Evolutionary conservation across 1,284 basidiomycete species (phyloP).

Genomic region (Sphaerobolus stellatus): DNA sequence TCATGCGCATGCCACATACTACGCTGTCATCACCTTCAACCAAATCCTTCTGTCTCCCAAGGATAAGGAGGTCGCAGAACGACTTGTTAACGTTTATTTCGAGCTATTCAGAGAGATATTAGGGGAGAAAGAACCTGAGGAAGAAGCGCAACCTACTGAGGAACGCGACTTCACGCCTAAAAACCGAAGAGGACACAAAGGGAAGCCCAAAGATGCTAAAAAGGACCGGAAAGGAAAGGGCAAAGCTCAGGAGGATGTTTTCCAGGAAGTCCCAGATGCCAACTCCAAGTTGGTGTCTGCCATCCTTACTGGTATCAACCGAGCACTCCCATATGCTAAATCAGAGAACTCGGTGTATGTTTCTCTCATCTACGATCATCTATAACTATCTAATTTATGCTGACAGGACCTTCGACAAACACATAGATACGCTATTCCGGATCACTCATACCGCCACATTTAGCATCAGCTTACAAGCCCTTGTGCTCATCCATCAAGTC

Average conservation of each 20-base stretch:
- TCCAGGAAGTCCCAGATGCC: conserved; percentile 73
- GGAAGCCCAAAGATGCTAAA: conserved; percentile 26
- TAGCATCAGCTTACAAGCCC: conserved; percentile 94
- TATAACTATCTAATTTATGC: not conserved
- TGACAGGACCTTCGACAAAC: conserved; percentile 61
- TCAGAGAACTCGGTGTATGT: conserved; percentile 55
- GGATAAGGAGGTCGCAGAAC: conserved; percentile 78
- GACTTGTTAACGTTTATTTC: conserved; percentile 91
- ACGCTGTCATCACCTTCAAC: conserved; percentile 91
- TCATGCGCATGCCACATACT: conserved; percentile 80
- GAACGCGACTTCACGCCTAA: conserved; percentile 35
- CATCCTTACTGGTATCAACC: conserved; percentile 92
- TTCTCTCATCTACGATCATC: not conserved
- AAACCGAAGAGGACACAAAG: conserved; percentile 34
- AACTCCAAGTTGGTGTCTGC: conserved; percentile 89
- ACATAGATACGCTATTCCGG: conserved; percentile 92
- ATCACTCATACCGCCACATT: conserved; percentile 91
- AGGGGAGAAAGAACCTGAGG: conserved; percentile 46
- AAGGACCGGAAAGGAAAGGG: conserved; percentile 38
- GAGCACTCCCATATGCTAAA: conserved; percentile 91
- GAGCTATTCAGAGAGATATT: conserved; percentile 91
- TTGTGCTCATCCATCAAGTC: conserved; percentile 91
- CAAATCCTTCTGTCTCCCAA: conserved; percentile 81
- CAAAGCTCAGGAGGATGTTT: conserved; percentile 52
- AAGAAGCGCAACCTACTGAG: conserved; percentile 33